Evolutionary conservation across 768 basidiomycete genomes (phyloP).

Genomic region (Psilocybe sp.): DNA sequence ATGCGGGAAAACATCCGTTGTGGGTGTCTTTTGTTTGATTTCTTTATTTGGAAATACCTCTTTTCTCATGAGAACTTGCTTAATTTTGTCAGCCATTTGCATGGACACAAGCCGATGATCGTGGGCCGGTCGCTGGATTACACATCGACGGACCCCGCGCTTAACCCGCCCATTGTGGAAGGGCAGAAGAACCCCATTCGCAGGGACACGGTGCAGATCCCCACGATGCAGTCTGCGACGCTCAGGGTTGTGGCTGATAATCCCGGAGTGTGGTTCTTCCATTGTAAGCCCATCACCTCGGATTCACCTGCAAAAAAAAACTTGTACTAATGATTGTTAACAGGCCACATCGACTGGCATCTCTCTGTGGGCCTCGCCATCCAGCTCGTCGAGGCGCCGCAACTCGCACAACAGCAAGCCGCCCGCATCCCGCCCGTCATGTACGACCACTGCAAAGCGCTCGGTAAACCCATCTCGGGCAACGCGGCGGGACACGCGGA

Average conservation of each 20-base stretch:
- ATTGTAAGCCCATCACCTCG: conserved; percentile 41
- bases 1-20: conserved; percentile 83
- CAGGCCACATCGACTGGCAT: conserved; percentile 88
- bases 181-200: conserved; percentile 77
- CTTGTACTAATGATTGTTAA: neutral
- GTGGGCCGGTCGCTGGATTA: conserved; percentile 44
- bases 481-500: conserved; percentile 85
- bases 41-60: too few relatives aligned
- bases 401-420: conserved; percentile 55
- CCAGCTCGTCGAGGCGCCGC: conserved; percentile 81
- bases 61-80: too few relatives aligned
- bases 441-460: conserved; percentile 70
- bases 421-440: conserved; percentile 54
- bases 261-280: conserved; percentile 87
- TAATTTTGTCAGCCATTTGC: conserved; percentile 64
- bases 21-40: conserved; percentile 31
- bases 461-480: conserved; percentile 58
- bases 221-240: conserved; percentile 62
- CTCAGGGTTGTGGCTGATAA: conserved; percentile 86
- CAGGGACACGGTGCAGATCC: conserved; percentile 85
- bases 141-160: conserved; percentile 63
- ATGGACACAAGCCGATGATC: conserved; percentile 4
- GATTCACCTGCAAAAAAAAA: neutral
- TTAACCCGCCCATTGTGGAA: conserved; percentile 6
- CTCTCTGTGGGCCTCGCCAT: conserved; percentile 81